phyloP scores from a whole-genome alignment of 2,329 filamentous ascomycete species.

The Chalara sp. region DNA sequence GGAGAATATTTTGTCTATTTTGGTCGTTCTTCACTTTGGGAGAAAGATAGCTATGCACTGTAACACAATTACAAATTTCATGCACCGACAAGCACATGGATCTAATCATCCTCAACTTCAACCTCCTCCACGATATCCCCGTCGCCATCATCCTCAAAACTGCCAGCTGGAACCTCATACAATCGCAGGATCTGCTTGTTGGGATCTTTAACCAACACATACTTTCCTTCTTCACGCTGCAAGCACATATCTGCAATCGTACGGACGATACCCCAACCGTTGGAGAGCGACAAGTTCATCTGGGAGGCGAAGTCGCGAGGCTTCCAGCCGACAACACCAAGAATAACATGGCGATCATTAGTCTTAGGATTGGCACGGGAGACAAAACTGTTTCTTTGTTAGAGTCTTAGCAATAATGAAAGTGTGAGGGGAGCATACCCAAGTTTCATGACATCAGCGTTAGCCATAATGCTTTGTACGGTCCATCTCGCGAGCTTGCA shows the following conservation, averaged over 20 bases:
- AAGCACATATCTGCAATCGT: constrained; percentile 95
- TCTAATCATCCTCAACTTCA: constrained; percentile 17
- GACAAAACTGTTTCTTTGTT: constrained; percentile 62
- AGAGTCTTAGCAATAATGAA: constrained; percentile 18
- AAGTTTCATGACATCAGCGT: constrained; percentile 98
- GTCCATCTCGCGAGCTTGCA: constrained; percentile 99
- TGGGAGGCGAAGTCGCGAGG: constrained; percentile 92
- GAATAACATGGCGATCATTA: constrained; percentile 88
- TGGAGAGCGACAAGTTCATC: constrained; percentile 96
- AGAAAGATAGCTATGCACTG: neutral
- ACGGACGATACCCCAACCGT: constrained; percentile 98
- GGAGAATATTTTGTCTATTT: no score
- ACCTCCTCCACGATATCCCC: constrained; percentile 24
- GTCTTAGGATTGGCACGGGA: constrained; percentile 88
- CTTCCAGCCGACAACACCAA: constrained; percentile 97
- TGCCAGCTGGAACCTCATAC: constrained; percentile 82
- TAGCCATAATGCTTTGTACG: constrained; percentile 90
- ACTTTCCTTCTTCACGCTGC: constrained; percentile 72
- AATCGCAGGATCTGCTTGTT: constrained; percentile 94
- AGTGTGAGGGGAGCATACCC: constrained; percentile 51
- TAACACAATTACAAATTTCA: neutral
- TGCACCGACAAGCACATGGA: neutral
- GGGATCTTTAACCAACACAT: constrained; percentile 79
- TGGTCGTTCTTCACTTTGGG: neutral
- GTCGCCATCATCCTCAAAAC: constrained; percentile 73